These are phyloP conservation scores for Cyclanthera cordifolia DNA, from an alignment of 306 rosid species.

Conservation along the genomic window DNA sequence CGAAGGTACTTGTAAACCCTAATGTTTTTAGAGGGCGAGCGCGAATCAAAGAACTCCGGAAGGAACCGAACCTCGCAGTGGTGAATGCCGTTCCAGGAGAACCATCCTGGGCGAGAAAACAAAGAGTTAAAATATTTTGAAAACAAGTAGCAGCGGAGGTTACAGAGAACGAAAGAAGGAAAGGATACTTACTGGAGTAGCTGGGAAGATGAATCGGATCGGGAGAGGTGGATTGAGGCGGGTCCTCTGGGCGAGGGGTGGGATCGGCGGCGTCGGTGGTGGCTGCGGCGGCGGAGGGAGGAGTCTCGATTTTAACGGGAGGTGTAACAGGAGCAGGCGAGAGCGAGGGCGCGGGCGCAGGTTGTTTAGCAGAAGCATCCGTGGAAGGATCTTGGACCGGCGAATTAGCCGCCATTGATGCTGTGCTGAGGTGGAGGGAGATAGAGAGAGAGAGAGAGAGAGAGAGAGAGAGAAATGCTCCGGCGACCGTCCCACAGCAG, in stretches of 20 bases:
- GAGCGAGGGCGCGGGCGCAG: neutral
- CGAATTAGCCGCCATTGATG: neutral
- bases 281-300: neutral
- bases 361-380: neutral
- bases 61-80: conserved; percentile 63
- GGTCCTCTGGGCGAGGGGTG: conserved; percentile 10
- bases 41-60: conserved; percentile 64
- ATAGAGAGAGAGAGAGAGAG: neutral
- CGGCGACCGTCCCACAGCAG: neutral
- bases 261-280: too few relatives aligned
- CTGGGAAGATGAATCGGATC: conserved; percentile 42
- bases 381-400: conserved; percentile 9
- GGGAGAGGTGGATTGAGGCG: conserved; percentile 21
- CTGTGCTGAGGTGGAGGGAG: neutral
- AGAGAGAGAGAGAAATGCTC: neutral
- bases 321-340: neutral
- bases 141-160: neutral
- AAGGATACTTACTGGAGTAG: conserved; percentile 38
- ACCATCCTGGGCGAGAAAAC: conserved; percentile 39
- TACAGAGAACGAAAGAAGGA: neutral
- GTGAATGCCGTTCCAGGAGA: conserved; percentile 53
- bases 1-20: conserved; percentile 69
- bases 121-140: neutral
- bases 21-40: conserved; percentile 51
- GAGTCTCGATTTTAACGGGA: conserved; percentile 6